Percentiles rank a stretch among this genome's conserved stretches.
phyloP scores from a whole-genome alignment of 2,329 filamentous ascomycete species.

The Aspergillus luchuensis region DNA sequence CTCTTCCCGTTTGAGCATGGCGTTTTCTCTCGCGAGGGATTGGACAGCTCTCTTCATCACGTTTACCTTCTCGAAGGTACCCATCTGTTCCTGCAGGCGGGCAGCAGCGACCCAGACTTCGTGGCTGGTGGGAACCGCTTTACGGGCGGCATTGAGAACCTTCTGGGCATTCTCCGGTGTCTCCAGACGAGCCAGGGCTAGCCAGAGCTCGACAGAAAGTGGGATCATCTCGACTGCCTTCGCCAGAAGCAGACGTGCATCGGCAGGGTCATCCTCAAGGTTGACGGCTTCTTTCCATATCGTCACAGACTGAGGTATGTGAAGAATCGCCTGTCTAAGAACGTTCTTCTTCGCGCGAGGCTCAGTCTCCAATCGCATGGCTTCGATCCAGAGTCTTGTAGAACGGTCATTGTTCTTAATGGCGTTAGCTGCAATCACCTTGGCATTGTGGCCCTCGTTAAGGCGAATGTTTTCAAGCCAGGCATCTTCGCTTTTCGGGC shows the following conservation, averaged over 20 bases:
- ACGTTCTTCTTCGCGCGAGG: conserved; percentile 87
- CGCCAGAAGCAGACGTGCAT: conserved; percentile 84
- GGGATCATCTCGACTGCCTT: conserved; percentile 97
- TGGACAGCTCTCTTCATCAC: conserved; percentile 95
- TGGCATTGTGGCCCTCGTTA: conserved; percentile 89
- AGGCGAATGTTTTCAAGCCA: conserved; percentile 96
- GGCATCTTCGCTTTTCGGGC: conserved; percentile 89
- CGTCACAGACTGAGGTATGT: conserved; percentile 89
- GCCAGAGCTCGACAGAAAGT: conserved; percentile 89
- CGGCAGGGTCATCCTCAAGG: conserved; percentile 83
- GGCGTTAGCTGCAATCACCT: conserved; percentile 89
- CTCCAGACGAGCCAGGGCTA: conserved; percentile 87
- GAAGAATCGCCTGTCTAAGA: conserved; percentile 83
- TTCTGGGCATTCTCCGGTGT: conserved; percentile 89
- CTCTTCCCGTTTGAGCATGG: conserved; percentile 96
- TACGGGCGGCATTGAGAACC: conserved; percentile 91
- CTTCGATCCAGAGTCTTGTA: conserved; percentile 89
- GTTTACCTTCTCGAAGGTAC: conserved; percentile 75
- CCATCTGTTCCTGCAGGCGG: conserved; percentile 85
- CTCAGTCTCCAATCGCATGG: conserved; percentile 87
- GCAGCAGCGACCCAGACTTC: conserved; percentile 97
- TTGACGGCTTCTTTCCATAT: conserved; percentile 99
- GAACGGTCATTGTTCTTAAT: conserved; percentile 90
- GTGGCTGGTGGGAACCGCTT: conserved; percentile 87
- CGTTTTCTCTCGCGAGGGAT: conserved; percentile 82